phyloP scores from a whole-genome alignment of 371 early-diverging fungal genomes.

The Capniomyces stellatus region DNA sequence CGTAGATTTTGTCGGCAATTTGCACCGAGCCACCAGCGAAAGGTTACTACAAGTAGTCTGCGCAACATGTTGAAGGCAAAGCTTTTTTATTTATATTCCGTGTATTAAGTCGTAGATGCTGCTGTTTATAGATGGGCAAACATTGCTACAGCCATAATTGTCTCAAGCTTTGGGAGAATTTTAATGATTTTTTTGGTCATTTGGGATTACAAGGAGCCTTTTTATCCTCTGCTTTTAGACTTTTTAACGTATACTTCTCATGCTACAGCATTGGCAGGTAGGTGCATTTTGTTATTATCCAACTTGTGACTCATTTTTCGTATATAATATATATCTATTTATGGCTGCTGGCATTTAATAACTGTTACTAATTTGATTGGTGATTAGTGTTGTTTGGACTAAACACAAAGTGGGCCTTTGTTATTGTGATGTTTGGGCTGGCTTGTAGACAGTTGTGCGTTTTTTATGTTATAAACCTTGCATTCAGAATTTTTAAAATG shows the following conservation, averaged over 20 bases:
- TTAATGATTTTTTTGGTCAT: constrained; percentile 79
- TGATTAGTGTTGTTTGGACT: constrained; percentile 14
- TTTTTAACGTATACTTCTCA: constrained; percentile 66
- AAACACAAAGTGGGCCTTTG: constrained; percentile 13
- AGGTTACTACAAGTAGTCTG: no score
- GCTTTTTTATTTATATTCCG: no score
- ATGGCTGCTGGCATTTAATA: background rate
- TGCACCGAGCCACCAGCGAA: no score
- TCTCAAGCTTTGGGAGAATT: constrained; percentile 80
- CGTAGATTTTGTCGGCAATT: no score
- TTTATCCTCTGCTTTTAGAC: constrained; percentile 65
- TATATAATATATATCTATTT: no score
- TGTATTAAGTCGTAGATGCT: constrained; percentile 21
- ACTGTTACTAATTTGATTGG: background rate
- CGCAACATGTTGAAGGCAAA: no score
- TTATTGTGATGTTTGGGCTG: constrained; percentile 16
- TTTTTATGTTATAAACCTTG: constrained; percentile 2
- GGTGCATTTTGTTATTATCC: background rate
- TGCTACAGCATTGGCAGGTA: constrained; percentile 67
- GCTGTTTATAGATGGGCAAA: constrained; percentile 23
- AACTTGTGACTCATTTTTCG: no score
- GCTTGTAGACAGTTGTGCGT: constrained; percentile 18
- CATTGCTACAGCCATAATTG: constrained; percentile 56
- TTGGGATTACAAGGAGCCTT: constrained; percentile 75
- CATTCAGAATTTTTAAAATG: constrained; percentile 1